Percentiles rank a stretch among this genome's conserved stretches.
These are phyloP conservation scores for Picea sitchensis DNA, from an alignment of 75 land plant genomes.

Conservation along the genomic window DNA sequence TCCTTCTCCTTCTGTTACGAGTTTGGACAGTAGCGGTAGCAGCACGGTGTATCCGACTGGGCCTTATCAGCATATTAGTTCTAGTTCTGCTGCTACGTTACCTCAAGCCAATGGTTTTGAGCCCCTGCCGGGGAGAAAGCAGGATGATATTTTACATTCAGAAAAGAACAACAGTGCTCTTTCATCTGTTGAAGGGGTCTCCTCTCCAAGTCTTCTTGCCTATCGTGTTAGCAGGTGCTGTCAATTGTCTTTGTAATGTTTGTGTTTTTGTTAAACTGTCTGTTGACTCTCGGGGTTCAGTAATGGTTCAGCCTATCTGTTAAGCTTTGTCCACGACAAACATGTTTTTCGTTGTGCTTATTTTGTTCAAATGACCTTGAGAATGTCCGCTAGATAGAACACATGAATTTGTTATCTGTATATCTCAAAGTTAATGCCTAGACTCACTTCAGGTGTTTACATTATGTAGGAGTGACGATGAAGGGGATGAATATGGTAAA, in stretches of 20 bases:
- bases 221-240: constrained; percentile 54
- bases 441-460: background rate
- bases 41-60: constrained; percentile 28
- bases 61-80: constrained; percentile 19
- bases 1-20: constrained; percentile 38
- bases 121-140: background rate
- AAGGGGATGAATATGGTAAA: constrained; percentile 26
- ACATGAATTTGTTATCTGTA: background rate
- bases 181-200: constrained; percentile 14
- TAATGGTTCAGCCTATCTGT: too few species aligned
- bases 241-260: background rate
- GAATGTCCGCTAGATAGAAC: background rate
- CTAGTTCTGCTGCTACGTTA: constrained; percentile 17
- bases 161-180: constrained; percentile 13
- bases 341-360: background rate
- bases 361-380: background rate
- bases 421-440: too few species aligned
- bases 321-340: too few species aligned
- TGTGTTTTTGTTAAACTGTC: background rate
- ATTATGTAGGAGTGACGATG: constrained; percentile 59
- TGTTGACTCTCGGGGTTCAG: too few species aligned
- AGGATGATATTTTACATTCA: constrained; percentile 13
- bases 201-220: constrained; percentile 37
- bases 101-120: constrained; percentile 24
- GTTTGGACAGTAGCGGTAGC: constrained; percentile 39